These are phyloP conservation scores for Backusella tuberculispora DNA, from an alignment of 192 early-diverging fungal genomes.

Conservation along the genomic window DNA sequence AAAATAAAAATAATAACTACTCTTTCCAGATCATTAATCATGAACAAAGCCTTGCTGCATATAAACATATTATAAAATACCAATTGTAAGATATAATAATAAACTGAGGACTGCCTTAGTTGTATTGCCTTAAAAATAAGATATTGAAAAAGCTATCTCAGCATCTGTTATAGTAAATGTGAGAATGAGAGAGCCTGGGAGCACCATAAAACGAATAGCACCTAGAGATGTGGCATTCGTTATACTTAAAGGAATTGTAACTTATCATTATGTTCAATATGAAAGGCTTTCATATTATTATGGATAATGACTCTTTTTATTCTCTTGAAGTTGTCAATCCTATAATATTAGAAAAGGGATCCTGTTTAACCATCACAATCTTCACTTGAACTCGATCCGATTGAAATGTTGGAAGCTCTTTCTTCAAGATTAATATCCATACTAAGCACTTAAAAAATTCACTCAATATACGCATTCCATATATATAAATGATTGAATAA, in stretches of 20 bases:
- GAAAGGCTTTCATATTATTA: no score
- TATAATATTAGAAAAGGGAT: no score
- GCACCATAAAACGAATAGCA: neutral
- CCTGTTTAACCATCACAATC: no score
- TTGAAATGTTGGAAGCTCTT: neutral
- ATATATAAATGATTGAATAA: neutral
- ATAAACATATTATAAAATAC: neutral
- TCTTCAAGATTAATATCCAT: neutral
- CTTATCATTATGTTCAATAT: no score
- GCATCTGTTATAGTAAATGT: neutral
- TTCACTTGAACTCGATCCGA: no score
- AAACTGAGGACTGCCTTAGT: neutral
- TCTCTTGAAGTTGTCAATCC: no score
- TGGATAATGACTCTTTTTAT: no score
- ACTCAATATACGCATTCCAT: neutral
- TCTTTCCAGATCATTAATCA: neutral
- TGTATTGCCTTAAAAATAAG: neutral
- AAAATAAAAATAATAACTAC: no score
- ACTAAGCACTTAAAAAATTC: neutral
- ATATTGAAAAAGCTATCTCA: neutral
- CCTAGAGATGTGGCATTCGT: no score
- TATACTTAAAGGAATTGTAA: no score
- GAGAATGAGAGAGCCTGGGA: neutral
- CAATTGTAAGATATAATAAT: neutral
- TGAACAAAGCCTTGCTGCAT: neutral